A percentile compares a stretch with the other conserved stretches of the same genome.
Conservation (phyloP, 305 asterid species). For the Fraxinus nigra region DNA sequence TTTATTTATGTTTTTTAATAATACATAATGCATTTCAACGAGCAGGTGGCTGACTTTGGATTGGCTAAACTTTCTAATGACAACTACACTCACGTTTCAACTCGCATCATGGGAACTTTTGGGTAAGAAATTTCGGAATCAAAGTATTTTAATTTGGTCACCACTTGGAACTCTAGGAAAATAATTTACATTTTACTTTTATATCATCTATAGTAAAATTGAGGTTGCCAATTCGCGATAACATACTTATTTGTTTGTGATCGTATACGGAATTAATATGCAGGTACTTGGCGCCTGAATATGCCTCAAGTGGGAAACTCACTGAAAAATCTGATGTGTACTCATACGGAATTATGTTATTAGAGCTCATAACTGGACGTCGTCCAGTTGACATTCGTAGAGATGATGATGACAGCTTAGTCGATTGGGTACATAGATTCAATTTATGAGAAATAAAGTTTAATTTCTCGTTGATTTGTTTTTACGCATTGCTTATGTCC, state of each 20-base stretch:
- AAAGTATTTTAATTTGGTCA: not conserved
- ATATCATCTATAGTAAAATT: not conserved
- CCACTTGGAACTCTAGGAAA: not conserved
- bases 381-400: constrained; percentile 57
- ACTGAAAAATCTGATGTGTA: constrained; percentile 89
- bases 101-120: constrained; percentile 94
- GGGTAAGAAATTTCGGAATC: constrained; percentile 43
- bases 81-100: constrained; percentile 78
- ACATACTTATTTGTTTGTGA: not conserved
- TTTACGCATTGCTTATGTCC: not conserved
- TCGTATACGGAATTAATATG: not conserved
- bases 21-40: not conserved
- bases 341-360: constrained; percentile 76
- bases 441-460: not conserved
- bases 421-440: constrained; percentile 63
- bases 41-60: constrained; percentile 90
- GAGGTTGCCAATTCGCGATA: not conserved
- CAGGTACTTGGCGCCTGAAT: constrained; percentile 88
- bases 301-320: constrained; percentile 86
- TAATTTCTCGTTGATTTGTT: not conserved
- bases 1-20: not conserved
- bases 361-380: constrained; percentile 79
- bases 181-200: not conserved
- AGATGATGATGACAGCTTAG: constrained; percentile 64
- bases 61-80: constrained; percentile 82